Evolutionary conservation across 805 yeast genomes (phyloP), one percentile per base, ranked within the genome.

Genomic region (Cyberlindnera meyerae): DNA sequence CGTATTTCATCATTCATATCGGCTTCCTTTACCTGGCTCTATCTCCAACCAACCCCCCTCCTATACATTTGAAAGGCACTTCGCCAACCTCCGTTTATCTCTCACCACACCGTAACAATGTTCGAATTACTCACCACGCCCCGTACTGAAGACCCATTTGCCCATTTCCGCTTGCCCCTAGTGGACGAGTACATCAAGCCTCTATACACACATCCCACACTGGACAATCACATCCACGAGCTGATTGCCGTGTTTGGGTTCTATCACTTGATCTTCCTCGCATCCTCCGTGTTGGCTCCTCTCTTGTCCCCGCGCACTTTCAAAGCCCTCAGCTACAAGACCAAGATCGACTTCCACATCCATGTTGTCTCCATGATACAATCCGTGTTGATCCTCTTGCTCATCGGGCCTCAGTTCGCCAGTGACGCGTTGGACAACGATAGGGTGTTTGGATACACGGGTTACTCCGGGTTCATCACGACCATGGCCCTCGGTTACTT

Each of bases 331-430:
- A 54, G 59, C 27, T 44, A 48, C n/a, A 74, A 75, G 49, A 72
- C 74, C 25, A 68, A 68, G 48, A 52, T 80, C 46, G 83, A 86
- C 56, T 86, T 84, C 58, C 89, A 86, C 57, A 79, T 85, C 50
- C 97, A 89, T 60, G 71, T 85, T 18, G 95, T 87, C 5, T 83
- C 96, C 2, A 76, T 85, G 70, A 73, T 88, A 16, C 97, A 93
- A 61, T 76, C 93, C 25, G 27, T 86, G 0, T 45, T 83, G 16
- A 79, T 94, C 16, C 58, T 87, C 17, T 52, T 64, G 18, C 51
- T 79, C 11, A 66, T 79, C 26, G 47, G 72, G 28, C 89, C 90
- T 4, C 65, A 81, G 69, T 77, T 80, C 60, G 61, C 61, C 43
- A 82, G 81, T 46, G 69, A 72, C 5, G 48, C 57, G 36, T 65